A percentile compares a stretch with the other conserved stretches of the same genome.
Conservation (phyloP, 805 yeast genomes). For the Saccharomycopsis malanga region DNA sequence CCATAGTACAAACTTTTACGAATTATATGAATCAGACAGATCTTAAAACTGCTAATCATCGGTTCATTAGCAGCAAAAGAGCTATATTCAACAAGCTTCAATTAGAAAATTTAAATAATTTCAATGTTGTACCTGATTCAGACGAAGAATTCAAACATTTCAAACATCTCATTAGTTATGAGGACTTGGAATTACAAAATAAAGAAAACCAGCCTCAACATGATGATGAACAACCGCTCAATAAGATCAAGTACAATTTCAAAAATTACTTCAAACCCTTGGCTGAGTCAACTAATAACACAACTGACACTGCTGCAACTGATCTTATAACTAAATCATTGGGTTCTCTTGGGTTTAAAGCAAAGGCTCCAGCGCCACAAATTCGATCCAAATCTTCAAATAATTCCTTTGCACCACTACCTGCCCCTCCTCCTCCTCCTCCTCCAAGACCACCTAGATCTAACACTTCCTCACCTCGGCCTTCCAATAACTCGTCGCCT, state of each 20-base stretch:
- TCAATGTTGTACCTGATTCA: constrained; percentile 14
- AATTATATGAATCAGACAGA: constrained; percentile 2
- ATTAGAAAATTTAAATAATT: constrained; percentile 12
- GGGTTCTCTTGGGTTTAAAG: background rate
- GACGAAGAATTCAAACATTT: background rate
- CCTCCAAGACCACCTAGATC: constrained; percentile 8
- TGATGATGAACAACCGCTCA: background rate
- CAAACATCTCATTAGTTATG: background rate
- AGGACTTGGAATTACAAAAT: background rate
- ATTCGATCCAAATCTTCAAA: background rate
- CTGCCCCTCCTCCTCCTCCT: background rate
- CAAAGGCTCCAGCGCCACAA: constrained; percentile 3
- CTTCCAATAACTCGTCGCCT: background rate
- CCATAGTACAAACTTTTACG: background rate
- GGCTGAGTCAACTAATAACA: constrained; percentile 1
- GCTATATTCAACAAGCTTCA: constrained; percentile 10
- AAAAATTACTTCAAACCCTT: constrained; percentile 16
- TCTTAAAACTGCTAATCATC: background rate
- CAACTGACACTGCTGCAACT: background rate
- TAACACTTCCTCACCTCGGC: background rate
- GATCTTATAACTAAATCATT: background rate
- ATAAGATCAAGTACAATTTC: constrained; percentile 10
- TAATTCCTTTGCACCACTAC: background rate
- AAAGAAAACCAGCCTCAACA: constrained; percentile 7
- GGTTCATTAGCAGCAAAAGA: constrained; percentile 7